Conservation (phyloP, 345 rosid species). For the Excoecaria agallocha region DNA sequence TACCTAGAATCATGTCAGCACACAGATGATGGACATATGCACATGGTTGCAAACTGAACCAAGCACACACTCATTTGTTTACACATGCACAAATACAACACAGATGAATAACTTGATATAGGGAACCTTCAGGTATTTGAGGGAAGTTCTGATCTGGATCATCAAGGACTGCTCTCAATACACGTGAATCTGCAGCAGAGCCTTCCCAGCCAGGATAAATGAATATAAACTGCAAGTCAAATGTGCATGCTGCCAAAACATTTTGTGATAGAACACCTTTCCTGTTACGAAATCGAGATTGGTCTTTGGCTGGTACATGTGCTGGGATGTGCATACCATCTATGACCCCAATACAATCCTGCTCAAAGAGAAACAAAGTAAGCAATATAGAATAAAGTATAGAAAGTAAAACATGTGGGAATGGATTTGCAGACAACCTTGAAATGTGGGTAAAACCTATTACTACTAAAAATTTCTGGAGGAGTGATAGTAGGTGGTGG, state of each 20-base stretch:
- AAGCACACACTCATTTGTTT: background rate
- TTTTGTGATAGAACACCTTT: constrained; percentile 66
- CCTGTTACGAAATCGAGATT: constrained; percentile 64
- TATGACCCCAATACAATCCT: constrained; percentile 76
- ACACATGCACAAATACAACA: background rate
- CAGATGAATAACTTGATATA: background rate
- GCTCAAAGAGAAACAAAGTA: constrained; percentile 22
- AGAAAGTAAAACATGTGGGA: background rate
- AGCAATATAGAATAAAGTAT: constrained; percentile 10
- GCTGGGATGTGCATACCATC: constrained; percentile 77
- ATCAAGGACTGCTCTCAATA: constrained; percentile 68
- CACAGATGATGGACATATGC: background rate
- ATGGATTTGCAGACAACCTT: constrained; percentile 40
- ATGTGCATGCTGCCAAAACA: constrained; percentile 77
- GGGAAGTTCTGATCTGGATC: constrained; percentile 86
- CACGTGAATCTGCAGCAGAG: constrained; percentile 63
- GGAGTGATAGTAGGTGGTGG: constrained; percentile 45
- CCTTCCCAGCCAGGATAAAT: constrained; percentile 91
- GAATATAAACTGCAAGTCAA: constrained; percentile 70
- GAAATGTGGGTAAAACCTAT: constrained; percentile 68
- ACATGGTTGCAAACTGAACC: background rate
- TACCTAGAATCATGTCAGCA: background rate
- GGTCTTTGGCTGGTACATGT: constrained; percentile 72
- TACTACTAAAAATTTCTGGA: constrained; percentile 40
- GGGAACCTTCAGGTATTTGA: constrained; percentile 57